Evolutionary conservation across 306 rosid species (phyloP), one percentile per base, ranked within the genome.

Genomic region (Rubus parviflorus): DNA sequence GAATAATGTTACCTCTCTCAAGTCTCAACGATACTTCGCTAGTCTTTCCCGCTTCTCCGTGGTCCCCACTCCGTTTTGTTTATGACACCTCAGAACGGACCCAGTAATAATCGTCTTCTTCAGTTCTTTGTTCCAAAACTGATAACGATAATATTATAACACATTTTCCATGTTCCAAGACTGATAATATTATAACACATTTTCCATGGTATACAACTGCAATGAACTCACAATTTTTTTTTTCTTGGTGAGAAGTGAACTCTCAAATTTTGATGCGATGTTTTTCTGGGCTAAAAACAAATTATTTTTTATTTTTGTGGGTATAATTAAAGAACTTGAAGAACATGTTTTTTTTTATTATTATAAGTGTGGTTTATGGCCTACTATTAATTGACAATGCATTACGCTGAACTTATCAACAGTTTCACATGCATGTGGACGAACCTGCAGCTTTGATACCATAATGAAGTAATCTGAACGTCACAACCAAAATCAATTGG

Each of bases 41-140:
- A 23, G 64, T 23, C 65, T 60, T 60, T 62, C 68, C 68, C 68
- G 68, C 68, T 37, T 63, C 68, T 45, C 15, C 5, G 68, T 63
- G 45, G 68, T 42, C 46, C 68, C 46, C 3, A 23, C 42, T 6
- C 46, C 46, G 23, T 16, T 63, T 16, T 62, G 41, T 60, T 60
- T 58, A 58, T 2, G 7, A 58, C 38, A 58, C 17, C 38, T 58
- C 64, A 23, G 17, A 12, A 23, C 4, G 49, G 70, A 41, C 51
- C 51, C 47, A 19, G 23, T 40, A 38, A 40, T 16, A 40, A 65
- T 63, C 30, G 20, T 11, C 30, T 10, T 57, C 63, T 30, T 30
- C 35, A 30, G 35, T 30, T 66, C 35, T 40, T 41, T n/a, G 70
- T 41, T 41, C 70, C 35, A 6, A 40, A 14, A 66, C 71, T 8